These are phyloP conservation scores for Lactifluus pinguis DNA, from an alignment of 768 basidiomycete species.

Conservation along the genomic window DNA sequence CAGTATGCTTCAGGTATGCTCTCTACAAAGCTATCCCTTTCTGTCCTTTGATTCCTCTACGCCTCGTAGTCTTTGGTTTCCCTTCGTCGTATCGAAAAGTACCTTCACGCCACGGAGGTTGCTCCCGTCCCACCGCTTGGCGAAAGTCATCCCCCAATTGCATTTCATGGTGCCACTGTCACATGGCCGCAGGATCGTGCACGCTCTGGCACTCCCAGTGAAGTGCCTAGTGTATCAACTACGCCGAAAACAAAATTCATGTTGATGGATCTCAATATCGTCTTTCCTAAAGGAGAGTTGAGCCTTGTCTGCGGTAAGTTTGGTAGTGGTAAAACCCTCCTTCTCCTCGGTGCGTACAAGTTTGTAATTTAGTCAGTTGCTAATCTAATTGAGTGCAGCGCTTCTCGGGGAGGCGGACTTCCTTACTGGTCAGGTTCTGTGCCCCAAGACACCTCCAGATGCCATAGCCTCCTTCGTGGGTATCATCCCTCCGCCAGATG, in stretches of 20 bases:
- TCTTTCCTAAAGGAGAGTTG: conserved; percentile 72
- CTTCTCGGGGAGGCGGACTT: conserved; percentile 86
- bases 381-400: conserved; percentile 31
- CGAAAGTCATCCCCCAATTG: conserved; percentile 50
- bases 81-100: conserved; percentile 84
- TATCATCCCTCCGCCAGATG: conserved; percentile 35
- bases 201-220: conserved; percentile 21
- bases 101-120: conserved; percentile 70
- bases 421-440: conserved; percentile 68
- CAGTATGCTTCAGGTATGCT: conserved; percentile 67
- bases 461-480: conserved; percentile 53
- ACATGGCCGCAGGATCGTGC: conserved; percentile 83
- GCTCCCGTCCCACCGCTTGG: conserved; percentile 47
- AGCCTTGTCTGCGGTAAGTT: conserved; percentile 84
- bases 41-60: neutral
- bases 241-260: conserved; percentile 77
- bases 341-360: conserved; percentile 50
- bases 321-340: conserved; percentile 80
- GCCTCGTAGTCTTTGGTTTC: conserved; percentile 61
- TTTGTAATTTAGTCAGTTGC: neutral
- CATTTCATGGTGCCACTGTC: conserved; percentile 76
- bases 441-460: conserved; percentile 81
- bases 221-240: conserved; percentile 45
- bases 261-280: conserved; percentile 65
- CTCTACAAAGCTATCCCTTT: neutral